These are phyloP conservation scores for Hypocrella siamensis DNA, from an alignment of 2,329 filamentous ascomycete species.

Conservation along the genomic window DNA sequence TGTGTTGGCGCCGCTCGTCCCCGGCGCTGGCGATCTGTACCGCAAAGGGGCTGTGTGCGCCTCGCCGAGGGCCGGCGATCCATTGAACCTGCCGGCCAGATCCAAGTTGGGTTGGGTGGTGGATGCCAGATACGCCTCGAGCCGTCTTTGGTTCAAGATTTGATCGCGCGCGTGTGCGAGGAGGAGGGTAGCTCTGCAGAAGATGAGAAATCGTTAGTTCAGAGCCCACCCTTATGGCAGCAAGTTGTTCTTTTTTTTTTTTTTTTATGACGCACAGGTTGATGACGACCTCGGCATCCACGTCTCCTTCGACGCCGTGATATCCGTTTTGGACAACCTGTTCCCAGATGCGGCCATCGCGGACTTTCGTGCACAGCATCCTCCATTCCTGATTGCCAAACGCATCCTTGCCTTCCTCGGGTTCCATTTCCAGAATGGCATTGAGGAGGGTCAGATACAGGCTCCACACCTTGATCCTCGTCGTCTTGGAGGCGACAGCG, in stretches of 20 bases:
- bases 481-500: slow-evolving; percentile 62
- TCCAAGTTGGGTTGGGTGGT: slow-evolving; percentile 60
- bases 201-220: neutral
- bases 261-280: slow-evolving; percentile 60
- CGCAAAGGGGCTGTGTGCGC: slow-evolving; percentile 19
- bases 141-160: slow-evolving; percentile 64
- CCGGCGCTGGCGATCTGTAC: slow-evolving; percentile 29
- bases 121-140: slow-evolving; percentile 79
- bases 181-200: slow-evolving; percentile 63
- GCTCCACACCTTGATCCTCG: slow-evolving; percentile 91
- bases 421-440: slow-evolving; percentile 73
- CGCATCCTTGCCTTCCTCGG: slow-evolving; percentile 75
- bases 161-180: slow-evolving; percentile 82
- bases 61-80: slow-evolving; percentile 20
- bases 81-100: slow-evolving; percentile 46
- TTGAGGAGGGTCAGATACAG: slow-evolving; percentile 90
- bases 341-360: slow-evolving; percentile 88
- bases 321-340: slow-evolving; percentile 81
- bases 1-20: slow-evolving; percentile 55
- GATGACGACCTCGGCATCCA: slow-evolving; percentile 88
- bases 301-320: slow-evolving; percentile 71
- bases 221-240: neutral
- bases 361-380: slow-evolving; percentile 63
- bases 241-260: no score
- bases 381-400: slow-evolving; percentile 84